Evolutionary conservation across 2,329 filamentous ascomycete species (phyloP).

Genomic region (Epichloe festucae): DNA sequence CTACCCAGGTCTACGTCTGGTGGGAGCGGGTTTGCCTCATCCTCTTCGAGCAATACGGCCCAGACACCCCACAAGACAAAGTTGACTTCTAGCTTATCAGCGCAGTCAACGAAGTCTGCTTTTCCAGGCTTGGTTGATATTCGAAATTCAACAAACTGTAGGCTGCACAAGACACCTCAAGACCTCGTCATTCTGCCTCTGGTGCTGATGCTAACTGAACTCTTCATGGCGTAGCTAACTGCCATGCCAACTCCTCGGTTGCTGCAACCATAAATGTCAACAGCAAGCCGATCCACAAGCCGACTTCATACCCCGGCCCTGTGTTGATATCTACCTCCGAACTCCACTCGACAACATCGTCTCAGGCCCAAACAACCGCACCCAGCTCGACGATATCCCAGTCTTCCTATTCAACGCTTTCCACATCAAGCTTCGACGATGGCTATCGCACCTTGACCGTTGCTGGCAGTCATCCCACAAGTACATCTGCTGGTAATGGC

Average conservation of each 20-base stretch:
- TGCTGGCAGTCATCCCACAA: not conserved
- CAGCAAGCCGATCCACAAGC: constrained; percentile 2
- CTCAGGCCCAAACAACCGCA: not conserved
- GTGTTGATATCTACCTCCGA: not conserved
- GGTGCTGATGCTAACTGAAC: not conserved
- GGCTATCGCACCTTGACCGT: not conserved
- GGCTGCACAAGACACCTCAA: not conserved
- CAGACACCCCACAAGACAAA: constrained; percentile 1
- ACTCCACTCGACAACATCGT: not conserved
- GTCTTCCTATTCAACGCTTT: not conserved
- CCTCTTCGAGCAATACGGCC: constrained; percentile 1
- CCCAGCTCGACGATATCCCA: not conserved
- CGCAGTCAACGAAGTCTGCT: constrained; percentile 8
- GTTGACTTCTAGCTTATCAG: constrained; percentile 8
- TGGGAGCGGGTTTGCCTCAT: constrained; percentile 10
- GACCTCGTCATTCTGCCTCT: not conserved
- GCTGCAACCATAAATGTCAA: not conserved
- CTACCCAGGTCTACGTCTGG: constrained; percentile 12
- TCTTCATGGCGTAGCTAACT: not conserved
- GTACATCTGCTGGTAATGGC: not conserved
- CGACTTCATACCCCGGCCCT: not conserved
- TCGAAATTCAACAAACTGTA: constrained; percentile 15
- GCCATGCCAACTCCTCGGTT: constrained; percentile 5
- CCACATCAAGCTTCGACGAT: not conserved
- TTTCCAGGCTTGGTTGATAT: constrained; percentile 5